These are phyloP conservation scores for Dictyostelium discoideum DNA, from an alignment of 78 protist species.

Conservation along the genomic window dicty_2.7 NC_007090.3:865001-865500, in stretches of 20 bases:
- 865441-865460: not conserved
- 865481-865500: not conserved
- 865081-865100: constrained; percentile 10
- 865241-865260: no score
- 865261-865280: not conserved
- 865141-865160: not conserved
- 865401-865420: constrained; percentile 30
- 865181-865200: not conserved
- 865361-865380: constrained; percentile 41
- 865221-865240: no score
- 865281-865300: not conserved
- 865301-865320: not conserved
- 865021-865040: not conserved
- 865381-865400: constrained; percentile 59
- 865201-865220: no score
- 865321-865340: constrained; percentile 52
- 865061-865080: not conserved
- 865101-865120: constrained; percentile 12
- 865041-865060: constrained; percentile 21
- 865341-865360: constrained; percentile 1
- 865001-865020: not conserved
- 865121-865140: not conserved
- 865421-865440: not conserved
- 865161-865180: not conserved
- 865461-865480: not conserved